A percentile compares a stretch with the other conserved stretches of the same genome.
Evolutionary conservation across 768 basidiomycete species (phyloP).

Genomic region (Cyclocybe cylindracea): DNA sequence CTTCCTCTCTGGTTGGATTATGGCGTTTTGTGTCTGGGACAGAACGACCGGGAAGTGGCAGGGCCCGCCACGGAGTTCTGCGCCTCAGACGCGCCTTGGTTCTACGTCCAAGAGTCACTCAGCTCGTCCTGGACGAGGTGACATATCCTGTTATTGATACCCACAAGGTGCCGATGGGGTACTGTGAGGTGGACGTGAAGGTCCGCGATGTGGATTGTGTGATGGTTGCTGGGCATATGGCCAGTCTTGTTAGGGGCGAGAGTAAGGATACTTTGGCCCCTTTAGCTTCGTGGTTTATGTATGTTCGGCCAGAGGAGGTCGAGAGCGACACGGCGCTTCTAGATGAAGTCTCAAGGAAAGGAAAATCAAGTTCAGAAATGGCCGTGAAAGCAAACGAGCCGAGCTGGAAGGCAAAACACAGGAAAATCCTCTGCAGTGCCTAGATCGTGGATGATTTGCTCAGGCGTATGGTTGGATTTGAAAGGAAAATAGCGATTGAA

Average conservation of each 20-base stretch:
- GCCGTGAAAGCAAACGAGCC: not conserved
- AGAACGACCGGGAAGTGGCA: slow-evolving; percentile 4
- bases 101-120: not conserved
- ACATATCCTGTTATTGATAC: slow-evolving; percentile 11
- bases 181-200: slow-evolving; percentile 21
- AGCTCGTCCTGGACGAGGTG: slow-evolving; percentile 10
- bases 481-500: slow-evolving; percentile 3
- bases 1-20: slow-evolving; percentile 32
- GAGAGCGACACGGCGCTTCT: not conserved
- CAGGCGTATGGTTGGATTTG: not conserved
- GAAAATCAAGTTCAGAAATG: not conserved
- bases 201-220: slow-evolving; percentile 20
- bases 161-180: slow-evolving; percentile 15
- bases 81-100: not conserved
- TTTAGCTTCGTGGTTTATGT: slow-evolving; percentile 18
- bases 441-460: not conserved
- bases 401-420: not conserved
- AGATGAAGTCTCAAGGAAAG: not conserved
- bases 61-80: not conserved
- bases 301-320: slow-evolving; percentile 3
- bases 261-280: slow-evolving; percentile 15
- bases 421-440: not conserved
- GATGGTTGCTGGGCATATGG: slow-evolving; percentile 25
- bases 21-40: slow-evolving; percentile 22
- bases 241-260: slow-evolving; percentile 5